These are phyloP conservation scores for Ophiocordyceps polyrhachis-furcata DNA, from an alignment of 2,329 filamentous ascomycete species.

Conservation along the genomic window DNA sequence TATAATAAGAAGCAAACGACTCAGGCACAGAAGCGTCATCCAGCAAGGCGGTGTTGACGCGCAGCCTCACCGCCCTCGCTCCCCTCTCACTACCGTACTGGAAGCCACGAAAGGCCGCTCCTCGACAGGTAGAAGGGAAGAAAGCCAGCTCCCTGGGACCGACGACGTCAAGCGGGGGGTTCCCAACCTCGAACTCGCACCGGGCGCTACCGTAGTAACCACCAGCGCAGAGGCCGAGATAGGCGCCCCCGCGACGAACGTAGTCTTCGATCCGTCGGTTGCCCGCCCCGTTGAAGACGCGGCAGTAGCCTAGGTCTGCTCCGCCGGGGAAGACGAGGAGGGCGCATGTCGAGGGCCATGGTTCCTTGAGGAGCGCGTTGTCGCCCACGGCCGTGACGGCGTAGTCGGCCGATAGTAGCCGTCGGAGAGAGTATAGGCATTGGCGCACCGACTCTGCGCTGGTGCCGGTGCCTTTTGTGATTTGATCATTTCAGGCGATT, in stretches of 20 bases:
- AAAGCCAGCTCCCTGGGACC: constrained; percentile 73
- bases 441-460: constrained; percentile 80
- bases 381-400: constrained; percentile 76
- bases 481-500: too few relatives aligned
- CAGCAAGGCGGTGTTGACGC: constrained; percentile 43
- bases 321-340: constrained; percentile 85
- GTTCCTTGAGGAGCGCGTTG: constrained; percentile 67
- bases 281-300: constrained; percentile 68
- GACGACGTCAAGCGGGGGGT: constrained; percentile 59
- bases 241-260: constrained; percentile 68
- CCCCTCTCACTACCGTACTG: constrained; percentile 78
- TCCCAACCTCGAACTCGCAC: constrained; percentile 86
- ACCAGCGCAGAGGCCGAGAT: constrained; percentile 84
- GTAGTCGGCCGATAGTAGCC: constrained; percentile 76
- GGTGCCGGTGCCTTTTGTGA: constrained; percentile 51
- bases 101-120: constrained; percentile 76
- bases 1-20: constrained; percentile 66
- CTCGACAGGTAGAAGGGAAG: constrained; percentile 72
- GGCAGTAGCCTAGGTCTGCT: constrained; percentile 84
- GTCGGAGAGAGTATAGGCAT: constrained; percentile 69
- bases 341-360: constrained; percentile 74
- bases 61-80: constrained; percentile 51
- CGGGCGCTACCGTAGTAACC: constrained; percentile 70
- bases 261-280: constrained; percentile 73
- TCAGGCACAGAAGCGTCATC: constrained; percentile 34